Conservation (phyloP, 1,284 basidiomycete species). For the Chalciporus sp. region DNA sequence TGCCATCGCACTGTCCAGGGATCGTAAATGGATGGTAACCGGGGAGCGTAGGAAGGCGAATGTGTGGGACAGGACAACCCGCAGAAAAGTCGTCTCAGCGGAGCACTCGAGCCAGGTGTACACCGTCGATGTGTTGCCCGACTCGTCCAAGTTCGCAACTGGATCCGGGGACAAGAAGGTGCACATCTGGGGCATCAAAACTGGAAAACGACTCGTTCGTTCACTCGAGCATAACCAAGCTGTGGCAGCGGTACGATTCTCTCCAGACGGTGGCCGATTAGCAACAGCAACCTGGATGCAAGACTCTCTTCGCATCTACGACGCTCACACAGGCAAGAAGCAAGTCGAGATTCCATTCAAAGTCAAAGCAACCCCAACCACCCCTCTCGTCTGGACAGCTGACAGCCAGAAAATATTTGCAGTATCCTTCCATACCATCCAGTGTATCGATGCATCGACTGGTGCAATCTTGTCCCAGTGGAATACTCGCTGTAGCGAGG, state of each 20-base stretch:
- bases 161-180: neutral
- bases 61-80: constrained; percentile 6
- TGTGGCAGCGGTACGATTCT: neutral
- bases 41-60: neutral
- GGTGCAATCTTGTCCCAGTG: too few relatives aligned
- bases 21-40: constrained; percentile 12
- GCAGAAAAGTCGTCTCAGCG: neutral
- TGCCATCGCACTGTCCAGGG: constrained; percentile 2
- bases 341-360: too few relatives aligned
- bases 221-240: neutral
- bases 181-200: neutral
- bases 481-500: too few relatives aligned
- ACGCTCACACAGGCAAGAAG: neutral
- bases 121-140: neutral
- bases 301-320: neutral
- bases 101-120: neutral
- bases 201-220: neutral
- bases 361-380: too few relatives aligned
- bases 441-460: too few relatives aligned
- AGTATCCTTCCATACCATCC: too few relatives aligned
- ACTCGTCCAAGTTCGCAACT: neutral
- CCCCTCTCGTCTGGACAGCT: too few relatives aligned
- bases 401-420: too few relatives aligned
- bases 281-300: neutral
- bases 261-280: neutral